phyloP scores from a whole-genome alignment of 2,329 filamentous ascomycete species.

The Zalaria sp. region DNA sequence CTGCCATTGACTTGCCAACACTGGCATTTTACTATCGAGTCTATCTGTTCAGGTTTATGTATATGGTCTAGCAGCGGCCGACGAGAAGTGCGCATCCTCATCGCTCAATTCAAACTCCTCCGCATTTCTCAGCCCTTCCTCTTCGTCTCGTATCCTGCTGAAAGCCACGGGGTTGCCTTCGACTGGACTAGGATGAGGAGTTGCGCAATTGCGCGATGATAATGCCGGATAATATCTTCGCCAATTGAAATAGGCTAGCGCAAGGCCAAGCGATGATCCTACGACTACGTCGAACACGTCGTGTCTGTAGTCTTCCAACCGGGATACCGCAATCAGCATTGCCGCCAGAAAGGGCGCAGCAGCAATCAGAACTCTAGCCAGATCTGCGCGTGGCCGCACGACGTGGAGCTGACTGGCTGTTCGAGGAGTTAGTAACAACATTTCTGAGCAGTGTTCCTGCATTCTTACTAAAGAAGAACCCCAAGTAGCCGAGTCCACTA shows the following conservation, averaged over 20 bases:
- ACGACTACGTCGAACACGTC: constrained; percentile 48
- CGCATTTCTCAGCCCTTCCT: constrained; percentile 16
- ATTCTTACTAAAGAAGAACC: constrained; percentile 18
- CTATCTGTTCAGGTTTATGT: no score
- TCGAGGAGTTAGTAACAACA: neutral
- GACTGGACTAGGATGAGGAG: constrained; percentile 30
- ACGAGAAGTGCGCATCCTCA: neutral
- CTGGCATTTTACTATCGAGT: no score
- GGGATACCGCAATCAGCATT: constrained; percentile 44
- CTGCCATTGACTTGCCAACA: no score
- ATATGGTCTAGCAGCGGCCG: no score
- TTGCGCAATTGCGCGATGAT: constrained; percentile 34
- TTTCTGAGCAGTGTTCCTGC: constrained; percentile 34
- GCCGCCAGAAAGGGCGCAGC: constrained; percentile 43
- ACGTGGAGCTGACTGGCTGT: constrained; percentile 47
- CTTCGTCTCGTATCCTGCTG: constrained; percentile 29
- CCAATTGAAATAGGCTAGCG: constrained; percentile 44
- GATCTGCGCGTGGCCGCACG: constrained; percentile 42
- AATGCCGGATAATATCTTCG: constrained; percentile 45
- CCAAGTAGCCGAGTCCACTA: constrained; percentile 60
- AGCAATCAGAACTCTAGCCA: constrained; percentile 40
- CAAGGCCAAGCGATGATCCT: constrained; percentile 40
- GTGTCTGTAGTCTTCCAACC: constrained; percentile 50
- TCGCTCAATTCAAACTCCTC: constrained; percentile 4
- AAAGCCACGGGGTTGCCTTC: constrained; percentile 17